Evolutionary conservation across 306 rosid genomes (phyloP), one percentile per base, ranked within the genome.

Genomic region (Pueraria montana): DNA sequence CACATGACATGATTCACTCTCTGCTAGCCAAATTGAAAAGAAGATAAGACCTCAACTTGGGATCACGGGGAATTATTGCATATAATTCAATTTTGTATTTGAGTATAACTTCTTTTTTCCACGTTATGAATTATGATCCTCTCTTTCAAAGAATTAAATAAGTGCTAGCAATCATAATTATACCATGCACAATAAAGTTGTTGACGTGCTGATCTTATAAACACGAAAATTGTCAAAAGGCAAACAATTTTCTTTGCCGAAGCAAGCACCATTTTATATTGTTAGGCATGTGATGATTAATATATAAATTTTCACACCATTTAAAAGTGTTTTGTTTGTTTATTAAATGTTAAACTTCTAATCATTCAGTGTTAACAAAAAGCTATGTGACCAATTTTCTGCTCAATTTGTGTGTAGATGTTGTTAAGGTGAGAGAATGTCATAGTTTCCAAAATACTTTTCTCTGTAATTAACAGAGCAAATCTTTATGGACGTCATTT

Each of bases 1-100:
- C 87, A 80, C 82, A 49, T 84, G 74, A 80, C 82, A 59, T 84
- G 72, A 18, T 78, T 3, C 77, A 77, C 61, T 48, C 40, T 62
- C 55, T 4, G 2, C 38, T 69, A 30, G 5, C 53, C 64, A 58
- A 77, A 61, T 72, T 72, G 2, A 26, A 71, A 62, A 17, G 5
- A 32, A 50, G 69, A 50, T 50, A n/a, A 40, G 65, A 21, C 7
- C 69, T 23, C 59, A 4, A 76, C 63, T 74, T 46, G 4, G 11
- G 32, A 70, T 75, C 79, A 68, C 75, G 79, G 46, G 63, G 27
- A 36, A 55, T 74, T 80, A 75, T 59, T 52, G 69, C 38, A 42
- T 50, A 8, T 50, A 8, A 75, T 65, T 75, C 40, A 66, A n/a
- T 23, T 53, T 43, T 50, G 24, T 14, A 75, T 48, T 50, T 76